These are phyloP conservation scores for Schizothecium vesticola DNA, from an alignment of 495 filamentous ascomycete genomes.

Conservation along the genomic window DNA sequence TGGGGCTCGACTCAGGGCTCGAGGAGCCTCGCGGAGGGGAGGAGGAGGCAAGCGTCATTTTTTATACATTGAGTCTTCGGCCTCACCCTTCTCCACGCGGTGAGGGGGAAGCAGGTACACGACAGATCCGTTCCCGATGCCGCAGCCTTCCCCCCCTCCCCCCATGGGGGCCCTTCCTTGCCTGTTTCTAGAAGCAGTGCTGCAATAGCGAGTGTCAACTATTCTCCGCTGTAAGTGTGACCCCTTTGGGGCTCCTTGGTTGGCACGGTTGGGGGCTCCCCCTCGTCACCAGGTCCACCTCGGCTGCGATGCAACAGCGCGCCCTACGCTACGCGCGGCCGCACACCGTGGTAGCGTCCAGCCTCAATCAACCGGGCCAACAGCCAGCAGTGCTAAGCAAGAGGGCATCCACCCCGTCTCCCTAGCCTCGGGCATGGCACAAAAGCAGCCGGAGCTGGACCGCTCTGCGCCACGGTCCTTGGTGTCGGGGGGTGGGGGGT, in stretches of 20 bases:
- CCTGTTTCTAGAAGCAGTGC: not conserved
- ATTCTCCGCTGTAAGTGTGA: not conserved
- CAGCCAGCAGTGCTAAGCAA: not conserved
- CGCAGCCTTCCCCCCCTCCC: not conserved
- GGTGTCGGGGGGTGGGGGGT: not conserved
- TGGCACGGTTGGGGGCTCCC: not conserved
- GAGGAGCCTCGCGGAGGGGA: not conserved
- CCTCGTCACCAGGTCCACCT: conserved; percentile 1
- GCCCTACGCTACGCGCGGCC: not conserved
- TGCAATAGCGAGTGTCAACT: not conserved
- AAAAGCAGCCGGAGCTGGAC: not conserved
- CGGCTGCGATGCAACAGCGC: not conserved
- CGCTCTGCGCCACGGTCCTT: not conserved
- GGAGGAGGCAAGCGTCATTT: not conserved
- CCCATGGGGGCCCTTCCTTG: not conserved
- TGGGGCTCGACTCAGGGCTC: not conserved
- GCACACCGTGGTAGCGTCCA: not conserved
- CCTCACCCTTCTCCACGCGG: not conserved
- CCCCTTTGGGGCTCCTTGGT: not conserved
- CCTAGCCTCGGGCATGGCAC: not conserved
- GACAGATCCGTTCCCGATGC: not conserved
- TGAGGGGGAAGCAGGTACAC: not conserved
- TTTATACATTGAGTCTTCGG: not conserved
- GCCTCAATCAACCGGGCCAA: not conserved
- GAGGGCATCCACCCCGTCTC: not conserved